phyloP scores from a whole-genome alignment of 495 filamentous ascomycete genomes.

The Daldinia loculata region DNA sequence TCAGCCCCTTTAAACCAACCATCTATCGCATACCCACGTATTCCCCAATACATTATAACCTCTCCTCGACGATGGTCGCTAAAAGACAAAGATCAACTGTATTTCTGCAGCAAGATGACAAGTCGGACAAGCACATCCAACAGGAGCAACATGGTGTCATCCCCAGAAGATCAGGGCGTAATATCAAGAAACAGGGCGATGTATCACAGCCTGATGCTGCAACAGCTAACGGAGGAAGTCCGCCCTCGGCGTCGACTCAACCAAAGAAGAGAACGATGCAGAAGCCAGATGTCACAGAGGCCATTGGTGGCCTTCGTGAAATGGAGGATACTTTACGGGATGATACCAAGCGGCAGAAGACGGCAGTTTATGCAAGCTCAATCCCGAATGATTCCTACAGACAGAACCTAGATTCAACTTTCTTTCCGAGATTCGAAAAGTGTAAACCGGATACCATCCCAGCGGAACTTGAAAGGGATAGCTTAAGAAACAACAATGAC shows the following conservation, averaged over 20 bases:
- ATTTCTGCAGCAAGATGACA: slow-evolving; percentile 1
- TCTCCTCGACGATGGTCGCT: slow-evolving; percentile 15
- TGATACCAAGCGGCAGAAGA: slow-evolving; percentile 38
- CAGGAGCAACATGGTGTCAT: background rate
- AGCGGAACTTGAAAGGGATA: background rate
- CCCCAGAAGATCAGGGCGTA: slow-evolving; percentile 38
- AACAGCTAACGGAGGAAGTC: background rate
- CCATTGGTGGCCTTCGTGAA: slow-evolving; percentile 38
- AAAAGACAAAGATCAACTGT: slow-evolving; percentile 36
- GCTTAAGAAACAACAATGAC: background rate
- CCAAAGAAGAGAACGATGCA: slow-evolving; percentile 14
- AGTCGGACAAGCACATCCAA: background rate
- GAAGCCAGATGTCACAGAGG: background rate
- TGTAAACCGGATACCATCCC: slow-evolving; percentile 9
- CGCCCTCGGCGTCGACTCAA: slow-evolving; percentile 7
- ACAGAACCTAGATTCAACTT: slow-evolving; percentile 7
- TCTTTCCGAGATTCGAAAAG: slow-evolving; percentile 23
- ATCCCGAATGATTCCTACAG: background rate
- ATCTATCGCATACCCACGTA: slow-evolving; percentile 21
- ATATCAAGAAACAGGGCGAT: slow-evolving; percentile 19
- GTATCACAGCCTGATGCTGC: background rate
- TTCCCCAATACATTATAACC: background rate
- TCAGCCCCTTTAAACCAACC: slow-evolving; percentile 8
- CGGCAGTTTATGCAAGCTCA: slow-evolving; percentile 40
- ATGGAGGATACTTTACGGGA: slow-evolving; percentile 45